Percentiles rank a stretch among this genome's conserved stretches.
These are phyloP conservation scores for Escallonia herrerae DNA, from an alignment of 129 eudicot genomes.

Conservation along the genomic window DNA sequence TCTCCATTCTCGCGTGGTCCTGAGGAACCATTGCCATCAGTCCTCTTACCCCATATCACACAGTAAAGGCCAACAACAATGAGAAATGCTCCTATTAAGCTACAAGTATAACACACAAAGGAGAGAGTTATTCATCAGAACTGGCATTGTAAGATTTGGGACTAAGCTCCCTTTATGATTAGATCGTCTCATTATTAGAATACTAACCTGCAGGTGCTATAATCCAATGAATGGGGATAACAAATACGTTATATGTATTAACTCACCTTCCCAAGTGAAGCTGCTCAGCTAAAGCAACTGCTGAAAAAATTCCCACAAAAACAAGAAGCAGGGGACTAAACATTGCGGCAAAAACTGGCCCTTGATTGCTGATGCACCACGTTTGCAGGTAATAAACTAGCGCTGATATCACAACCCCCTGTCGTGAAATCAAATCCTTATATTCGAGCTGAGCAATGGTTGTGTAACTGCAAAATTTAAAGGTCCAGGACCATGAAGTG, in stretches of 20 bases:
- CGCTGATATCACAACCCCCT: constrained; percentile 21
- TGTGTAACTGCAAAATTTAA: too few relatives aligned
- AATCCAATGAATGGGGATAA: background rate
- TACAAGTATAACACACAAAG: background rate
- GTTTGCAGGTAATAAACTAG: constrained; percentile 12
- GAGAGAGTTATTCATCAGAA: too few relatives aligned
- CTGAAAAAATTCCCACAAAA: constrained; percentile 17
- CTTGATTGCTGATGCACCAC: constrained; percentile 12
- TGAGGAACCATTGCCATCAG: background rate
- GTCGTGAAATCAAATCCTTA: background rate
- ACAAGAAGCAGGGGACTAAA: constrained; percentile 22
- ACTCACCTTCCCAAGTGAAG: constrained; percentile 21
- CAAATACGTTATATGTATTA: background rate
- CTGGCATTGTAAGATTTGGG: too few relatives aligned
- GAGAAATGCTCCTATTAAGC: constrained; percentile 24
- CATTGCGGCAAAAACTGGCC: constrained; percentile 26
- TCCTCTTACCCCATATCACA: constrained; percentile 2
- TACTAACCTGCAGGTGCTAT: background rate
- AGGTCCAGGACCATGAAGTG: too few relatives aligned
- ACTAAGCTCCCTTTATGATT: too few relatives aligned
- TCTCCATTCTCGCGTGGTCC: background rate
- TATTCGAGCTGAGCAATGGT: too few relatives aligned
- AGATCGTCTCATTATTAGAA: background rate
- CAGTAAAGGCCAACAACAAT: constrained; percentile 26
- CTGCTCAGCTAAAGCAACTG: constrained; percentile 17